phyloP scores from a whole-genome alignment of 176 grass and related monocot genomes.

The Pontederia paniculata region DNA sequence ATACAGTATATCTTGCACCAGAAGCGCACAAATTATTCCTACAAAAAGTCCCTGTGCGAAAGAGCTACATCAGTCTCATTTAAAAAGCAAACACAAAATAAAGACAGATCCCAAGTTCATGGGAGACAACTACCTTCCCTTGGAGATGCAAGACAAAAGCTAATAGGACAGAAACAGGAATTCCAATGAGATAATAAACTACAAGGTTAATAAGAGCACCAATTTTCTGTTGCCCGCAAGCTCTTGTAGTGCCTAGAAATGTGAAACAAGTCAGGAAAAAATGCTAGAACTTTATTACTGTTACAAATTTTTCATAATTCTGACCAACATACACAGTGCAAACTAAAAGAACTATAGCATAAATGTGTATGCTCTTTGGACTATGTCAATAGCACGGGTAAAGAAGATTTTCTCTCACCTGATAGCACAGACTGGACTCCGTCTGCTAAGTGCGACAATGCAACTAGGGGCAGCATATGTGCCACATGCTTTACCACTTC shows the following conservation, averaged over 20 bases:
- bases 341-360: neutral
- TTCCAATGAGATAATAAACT: conserved; percentile 45
- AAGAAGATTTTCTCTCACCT: conserved; percentile 32
- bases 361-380: too few relatives aligned
- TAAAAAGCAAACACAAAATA: neutral
- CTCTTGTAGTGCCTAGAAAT: conserved; percentile 49
- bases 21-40: conserved; percentile 49
- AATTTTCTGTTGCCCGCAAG: conserved; percentile 67
- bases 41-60: conserved; percentile 83
- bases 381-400: too few relatives aligned
- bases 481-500: conserved; percentile 62
- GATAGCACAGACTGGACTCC: conserved; percentile 58
- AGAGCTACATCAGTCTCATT: neutral
- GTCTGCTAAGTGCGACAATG: conserved; percentile 47
- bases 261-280: conserved; percentile 28
- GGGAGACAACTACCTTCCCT: conserved; percentile 32
- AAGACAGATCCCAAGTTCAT: neutral
- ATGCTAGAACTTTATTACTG: conserved; percentile 23
- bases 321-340: neutral
- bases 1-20: conserved; percentile 40
- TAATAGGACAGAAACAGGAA: conserved; percentile 43
- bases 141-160: conserved; percentile 47
- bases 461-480: conserved; percentile 62
- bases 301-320: neutral
- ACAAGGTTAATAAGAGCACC: conserved; percentile 56